Percentiles rank a stretch among this genome's conserved stretches.
Conservation (phyloP, 2,329 filamentous ascomycete genomes). For the Incumbomyces delicatus region DNA sequence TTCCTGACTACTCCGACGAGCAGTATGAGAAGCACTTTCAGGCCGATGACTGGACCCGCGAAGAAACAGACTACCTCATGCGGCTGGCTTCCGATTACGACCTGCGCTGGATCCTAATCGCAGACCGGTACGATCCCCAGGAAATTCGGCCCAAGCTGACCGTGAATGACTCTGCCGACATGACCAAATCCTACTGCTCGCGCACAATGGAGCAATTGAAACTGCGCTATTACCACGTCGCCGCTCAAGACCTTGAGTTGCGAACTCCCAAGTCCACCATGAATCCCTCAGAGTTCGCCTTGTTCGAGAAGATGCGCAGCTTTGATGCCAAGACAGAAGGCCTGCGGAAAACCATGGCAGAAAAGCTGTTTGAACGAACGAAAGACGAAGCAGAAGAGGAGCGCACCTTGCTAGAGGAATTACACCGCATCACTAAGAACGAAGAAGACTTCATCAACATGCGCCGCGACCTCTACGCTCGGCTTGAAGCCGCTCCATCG, state of each 20-base stretch:
- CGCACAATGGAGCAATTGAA: conserved; percentile 87
- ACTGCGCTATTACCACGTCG: conserved; percentile 78
- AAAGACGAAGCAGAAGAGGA: conserved; percentile 88
- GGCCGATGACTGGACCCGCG: conserved; percentile 72
- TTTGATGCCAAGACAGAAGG: conserved; percentile 76
- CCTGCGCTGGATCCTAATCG: conserved; percentile 81
- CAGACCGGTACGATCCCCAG: conserved; percentile 74
- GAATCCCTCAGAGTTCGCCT: conserved; percentile 71
- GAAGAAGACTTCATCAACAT: conserved; percentile 81
- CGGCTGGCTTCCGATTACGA: conserved; percentile 66
- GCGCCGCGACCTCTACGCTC: conserved; percentile 73
- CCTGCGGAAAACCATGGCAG: conserved; percentile 73
- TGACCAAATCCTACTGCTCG: conserved; percentile 27
- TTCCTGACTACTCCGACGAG: conserved; percentile 75
- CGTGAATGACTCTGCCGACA: conserved; percentile 28
- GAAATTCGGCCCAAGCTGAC: conserved; percentile 22
- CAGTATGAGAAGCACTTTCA: conserved; percentile 70
- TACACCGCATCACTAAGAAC: conserved; percentile 81
- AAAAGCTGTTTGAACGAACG: conserved; percentile 65
- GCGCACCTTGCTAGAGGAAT: conserved; percentile 75
- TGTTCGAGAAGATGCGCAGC: conserved; percentile 75
- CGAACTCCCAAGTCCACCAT: conserved; percentile 76
- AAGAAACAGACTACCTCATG: conserved; percentile 90
- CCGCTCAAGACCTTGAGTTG: conserved; percentile 69
- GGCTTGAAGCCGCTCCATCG: conserved; percentile 72